These are phyloP conservation scores for Taiozyma sp. DNA, from an alignment of 1,139 yeast genomes.

Conservation along the genomic window DNA sequence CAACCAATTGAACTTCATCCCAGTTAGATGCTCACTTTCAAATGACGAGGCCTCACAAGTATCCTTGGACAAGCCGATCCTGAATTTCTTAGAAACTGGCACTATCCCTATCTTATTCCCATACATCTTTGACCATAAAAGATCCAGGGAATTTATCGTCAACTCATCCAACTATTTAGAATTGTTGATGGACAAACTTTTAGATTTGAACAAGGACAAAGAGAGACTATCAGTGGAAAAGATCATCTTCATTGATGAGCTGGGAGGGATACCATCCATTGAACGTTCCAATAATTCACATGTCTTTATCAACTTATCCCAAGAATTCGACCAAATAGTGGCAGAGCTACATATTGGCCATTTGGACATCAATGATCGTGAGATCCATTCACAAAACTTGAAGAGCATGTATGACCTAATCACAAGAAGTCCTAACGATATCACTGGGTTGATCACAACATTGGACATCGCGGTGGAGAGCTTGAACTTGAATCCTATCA, in stretches of 20 bases:
- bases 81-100: not conserved
- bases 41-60: not conserved
- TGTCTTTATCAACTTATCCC: conserved; percentile 79
- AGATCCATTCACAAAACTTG: conserved; percentile 27
- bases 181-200: conserved; percentile 15
- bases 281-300: conserved; percentile 82
- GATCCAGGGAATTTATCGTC: conserved; percentile 14
- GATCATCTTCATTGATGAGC: conserved; percentile 66
- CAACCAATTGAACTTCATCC: not conserved
- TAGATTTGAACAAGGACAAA: conserved; percentile 3
- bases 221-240: conserved; percentile 58
- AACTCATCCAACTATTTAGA: conserved; percentile 15
- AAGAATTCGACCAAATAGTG: conserved; percentile 65
- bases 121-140: conserved; percentile 10
- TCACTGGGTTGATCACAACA: conserved; percentile 35
- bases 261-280: conserved; percentile 87
- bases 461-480: conserved; percentile 20
- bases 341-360: conserved; percentile 43
- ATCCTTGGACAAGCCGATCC: not conserved
- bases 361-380: conserved; percentile 12
- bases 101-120: conserved; percentile 22
- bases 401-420: conserved; percentile 26
- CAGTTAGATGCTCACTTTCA: conserved; percentile 2
- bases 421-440: conserved; percentile 30
- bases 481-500: conserved; percentile 51